phyloP scores from a whole-genome alignment of 805 yeast genomes.

The Pichia manshurica region DNA sequence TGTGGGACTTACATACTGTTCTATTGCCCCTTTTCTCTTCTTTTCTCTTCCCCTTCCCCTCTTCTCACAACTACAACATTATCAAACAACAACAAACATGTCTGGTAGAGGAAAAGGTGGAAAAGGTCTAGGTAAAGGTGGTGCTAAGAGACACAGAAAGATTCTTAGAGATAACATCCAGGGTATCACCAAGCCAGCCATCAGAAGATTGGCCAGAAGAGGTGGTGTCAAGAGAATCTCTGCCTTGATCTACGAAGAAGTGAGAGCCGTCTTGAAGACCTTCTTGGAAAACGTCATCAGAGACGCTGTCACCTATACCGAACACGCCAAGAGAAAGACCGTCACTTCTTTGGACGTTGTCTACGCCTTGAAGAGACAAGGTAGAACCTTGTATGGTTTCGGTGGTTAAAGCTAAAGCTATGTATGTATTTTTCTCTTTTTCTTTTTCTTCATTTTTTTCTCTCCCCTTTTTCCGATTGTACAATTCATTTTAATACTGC shows the following conservation, averaged over 20 bases:
- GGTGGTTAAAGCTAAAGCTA: conserved; percentile 96
- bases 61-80: not conserved
- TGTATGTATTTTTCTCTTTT: not conserved
- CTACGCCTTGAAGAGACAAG: conserved; percentile 99
- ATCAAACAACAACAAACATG: conserved; percentile 42
- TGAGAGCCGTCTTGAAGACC: conserved; percentile 92
- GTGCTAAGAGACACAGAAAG: conserved; percentile 99
- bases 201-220: conserved; percentile 99
- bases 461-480: not conserved
- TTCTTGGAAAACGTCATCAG: conserved; percentile 96
- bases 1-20: no score
- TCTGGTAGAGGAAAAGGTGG: conserved; percentile 99
- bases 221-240: conserved; percentile 99
- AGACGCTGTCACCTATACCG: conserved; percentile 99
- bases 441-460: not conserved
- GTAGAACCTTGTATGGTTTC: conserved; percentile 99
- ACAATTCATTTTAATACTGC: no score
- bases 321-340: conserved; percentile 99
- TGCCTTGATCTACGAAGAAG: conserved; percentile 97
- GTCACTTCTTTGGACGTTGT: conserved; percentile 98
- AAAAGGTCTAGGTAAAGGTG: conserved; percentile 99
- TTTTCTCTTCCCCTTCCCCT: not conserved
- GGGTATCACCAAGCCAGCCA: conserved; percentile 99
- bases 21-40: not conserved
- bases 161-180: conserved; percentile 98